Base-by-base conservation (phyloP, 164 flowering plant species). In the Vitis cinerea region DNA sequence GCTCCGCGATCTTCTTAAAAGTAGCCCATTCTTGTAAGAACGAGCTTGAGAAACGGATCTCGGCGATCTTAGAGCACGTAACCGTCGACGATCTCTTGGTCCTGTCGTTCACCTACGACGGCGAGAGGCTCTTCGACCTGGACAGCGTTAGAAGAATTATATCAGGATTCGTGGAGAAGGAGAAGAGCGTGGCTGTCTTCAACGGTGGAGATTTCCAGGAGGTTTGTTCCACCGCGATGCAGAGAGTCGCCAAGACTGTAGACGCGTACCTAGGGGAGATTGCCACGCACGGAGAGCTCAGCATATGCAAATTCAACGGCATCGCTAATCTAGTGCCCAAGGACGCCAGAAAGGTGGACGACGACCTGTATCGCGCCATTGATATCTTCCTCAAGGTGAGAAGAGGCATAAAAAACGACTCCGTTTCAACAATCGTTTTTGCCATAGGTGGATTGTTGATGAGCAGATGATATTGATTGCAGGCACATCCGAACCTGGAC, bases 301-400 rank as follows among this genome's bases (percentile, higher is more conserved):
- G 83, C 70, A 92, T 92, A 57, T 88, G 93, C 3, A 90, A 89
- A 81, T 94, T 94, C 79, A 94, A 90, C 54, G 94, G 94, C 44
- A 89, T 94, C 63, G 97, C 98, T 0, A 82, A 75, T 68, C 80
- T 94, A 23, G 27, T 23, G 27, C 27, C 27, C 27, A 23, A 23
- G 27, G 27, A 23, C 27, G 27, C 27, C 27, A 23, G 27, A 23
- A 23, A 23, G 27, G 27, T 23, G 27, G 27, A 23, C 27, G 27
- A 23, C 27, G 27, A 23, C 27, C 27, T 23, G 27, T 23, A 23
- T 56, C 76, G 97, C 3, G 97, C 97, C 49, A 74, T 87, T 17
- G 98, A 94, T 68, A 94, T 94, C 68, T 94, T 78, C 67, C 70
- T 94, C 37, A 94, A 94, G 94, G 98, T 90, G 29, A 59, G 49